Base-by-base conservation (phyloP, 495 filamentous ascomycete genomes). In the Staphylotrichum longicolle region DNA sequence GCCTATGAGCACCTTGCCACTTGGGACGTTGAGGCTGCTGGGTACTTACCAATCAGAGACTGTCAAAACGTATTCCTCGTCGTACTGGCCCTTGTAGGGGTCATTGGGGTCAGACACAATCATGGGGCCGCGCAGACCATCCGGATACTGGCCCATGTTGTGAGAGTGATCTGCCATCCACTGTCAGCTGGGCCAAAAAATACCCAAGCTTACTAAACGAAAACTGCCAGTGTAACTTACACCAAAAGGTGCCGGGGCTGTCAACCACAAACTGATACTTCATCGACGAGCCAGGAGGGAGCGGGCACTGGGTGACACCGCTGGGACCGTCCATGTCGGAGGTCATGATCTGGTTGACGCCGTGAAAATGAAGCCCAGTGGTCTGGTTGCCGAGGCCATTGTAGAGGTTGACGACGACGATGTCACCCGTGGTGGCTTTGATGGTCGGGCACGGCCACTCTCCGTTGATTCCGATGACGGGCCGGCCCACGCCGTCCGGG, bases 331-430 rank as follows among this genome's bases (percentile, higher is more conserved):
- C 91, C 90, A 93, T 93, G 11, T 80, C 71, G 15, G 78, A 83
- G 7, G 87, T 87, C 34, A 78, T 80, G 66, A 87, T 80, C 70
- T 91, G 88, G 70, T 82, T 90, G 67, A 93, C 78, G 20, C 91
- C 91, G 70, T 95, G 91, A 70, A 86, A 95, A 76, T 95, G 91
- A 4, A 94, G 74, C 37, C 83, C 83, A 2, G 88, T 87, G 12
- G 77, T 82, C 69, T 91, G 76, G 66, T 93, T 86, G 9, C 83
- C 87, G 12, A 95, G 79, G 12, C 80, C 75, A 72, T 95, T 95
- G 62, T 81, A 74, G 61, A 91, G 72, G 63, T 91, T 84, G 47
- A 93, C 79, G 14, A 90, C 72, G 39, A 95, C 68, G 20, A 77
- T 80, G 63, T 94, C 91, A n/a, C 88, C 88, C 56, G 87, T 78